Percentiles rank a stretch among this genome's conserved stretches.
Evolutionary conservation across 2,329 filamentous ascomycete species (phyloP).

Genomic region (Stachybotrys chlorohalonatus): DNA sequence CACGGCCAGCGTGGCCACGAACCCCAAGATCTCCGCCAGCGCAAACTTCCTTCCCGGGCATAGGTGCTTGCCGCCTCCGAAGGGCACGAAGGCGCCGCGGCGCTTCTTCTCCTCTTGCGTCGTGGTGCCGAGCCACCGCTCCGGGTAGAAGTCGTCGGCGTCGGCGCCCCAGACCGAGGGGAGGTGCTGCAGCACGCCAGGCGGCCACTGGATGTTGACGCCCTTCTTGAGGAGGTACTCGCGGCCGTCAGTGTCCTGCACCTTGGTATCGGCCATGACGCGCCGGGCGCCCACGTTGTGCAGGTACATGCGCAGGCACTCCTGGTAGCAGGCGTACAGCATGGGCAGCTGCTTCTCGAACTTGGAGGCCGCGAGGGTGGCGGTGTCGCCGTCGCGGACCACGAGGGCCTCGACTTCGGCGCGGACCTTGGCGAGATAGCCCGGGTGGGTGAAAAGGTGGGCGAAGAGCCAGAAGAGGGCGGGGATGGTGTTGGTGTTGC

Average conservation of each 20-base stretch:
- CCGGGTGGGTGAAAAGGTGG: constrained; percentile 16
- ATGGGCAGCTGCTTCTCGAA: constrained; percentile 29
- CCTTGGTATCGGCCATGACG: constrained; percentile 27
- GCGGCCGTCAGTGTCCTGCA: constrained; percentile 12
- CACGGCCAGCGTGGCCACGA: background rate
- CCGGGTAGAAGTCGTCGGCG: constrained; percentile 8
- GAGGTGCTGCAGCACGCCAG: constrained; percentile 10
- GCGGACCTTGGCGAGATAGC: constrained; percentile 16
- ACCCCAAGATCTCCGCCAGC: constrained; percentile 15
- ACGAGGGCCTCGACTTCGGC: constrained; percentile 17
- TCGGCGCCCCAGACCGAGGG: constrained; percentile 12
- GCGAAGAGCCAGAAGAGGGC: constrained; percentile 25
- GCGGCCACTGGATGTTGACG: constrained; percentile 13
- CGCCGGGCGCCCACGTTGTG: constrained; percentile 26
- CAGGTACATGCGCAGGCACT: constrained; percentile 30
- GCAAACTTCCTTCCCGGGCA: constrained; percentile 23
- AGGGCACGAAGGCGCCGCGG: constrained; percentile 16
- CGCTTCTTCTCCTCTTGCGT: constrained; percentile 10
- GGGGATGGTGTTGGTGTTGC: constrained; percentile 26
- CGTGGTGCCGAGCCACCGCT: constrained; percentile 10
- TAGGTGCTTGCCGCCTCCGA: constrained; percentile 21
- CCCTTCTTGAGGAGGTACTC: constrained; percentile 16
- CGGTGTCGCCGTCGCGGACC: constrained; percentile 1
- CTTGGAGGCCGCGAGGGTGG: constrained; percentile 19
- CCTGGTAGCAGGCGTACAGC: constrained; percentile 31